phyloP scores from a whole-genome alignment of 2,329 filamentous ascomycete species.

The Dryadomyces quercivorus region DNA sequence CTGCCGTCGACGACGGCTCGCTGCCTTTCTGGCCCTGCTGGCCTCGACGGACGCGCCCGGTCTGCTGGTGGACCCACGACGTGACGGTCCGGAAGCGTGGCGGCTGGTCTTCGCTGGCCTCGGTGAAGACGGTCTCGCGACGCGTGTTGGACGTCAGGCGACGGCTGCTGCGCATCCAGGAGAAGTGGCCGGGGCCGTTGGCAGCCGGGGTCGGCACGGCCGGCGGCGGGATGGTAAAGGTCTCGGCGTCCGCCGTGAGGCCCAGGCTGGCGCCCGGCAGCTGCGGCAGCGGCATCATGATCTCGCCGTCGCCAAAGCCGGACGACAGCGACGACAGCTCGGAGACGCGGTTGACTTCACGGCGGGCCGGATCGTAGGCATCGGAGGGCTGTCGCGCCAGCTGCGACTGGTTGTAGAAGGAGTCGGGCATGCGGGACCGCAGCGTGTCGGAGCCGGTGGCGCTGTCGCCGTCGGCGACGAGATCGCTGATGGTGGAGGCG shows the following conservation, averaged over 20 bases:
- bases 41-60: constrained; percentile 36
- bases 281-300: constrained; percentile 23
- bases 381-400: constrained; percentile 23
- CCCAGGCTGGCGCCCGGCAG: not conserved
- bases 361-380: constrained; percentile 21
- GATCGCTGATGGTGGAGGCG: too few relatives aligned
- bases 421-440: constrained; percentile 23
- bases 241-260: constrained; percentile 2
- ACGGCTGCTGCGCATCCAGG: constrained; percentile 8
- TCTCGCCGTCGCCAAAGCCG: constrained; percentile 50
- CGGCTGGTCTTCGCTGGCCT: constrained; percentile 39
- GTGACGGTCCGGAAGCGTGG: constrained; percentile 44
- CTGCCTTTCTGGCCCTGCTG: too few relatives aligned
- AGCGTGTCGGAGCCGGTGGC: constrained; percentile 12
- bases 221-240: not conserved
- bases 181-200: constrained; percentile 10
- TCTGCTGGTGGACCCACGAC: constrained; percentile 56
- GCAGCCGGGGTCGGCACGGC: not conserved
- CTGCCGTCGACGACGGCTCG: constrained; percentile 6
- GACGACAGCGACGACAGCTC: constrained; percentile 50
- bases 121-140: constrained; percentile 40
- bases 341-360: constrained; percentile 29
- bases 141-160: constrained; percentile 8
- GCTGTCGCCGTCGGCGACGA: too few relatives aligned
- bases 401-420: constrained; percentile 27